Conservation (phyloP, 805 yeast genomes). For the Pichia ethanolica region DNA sequence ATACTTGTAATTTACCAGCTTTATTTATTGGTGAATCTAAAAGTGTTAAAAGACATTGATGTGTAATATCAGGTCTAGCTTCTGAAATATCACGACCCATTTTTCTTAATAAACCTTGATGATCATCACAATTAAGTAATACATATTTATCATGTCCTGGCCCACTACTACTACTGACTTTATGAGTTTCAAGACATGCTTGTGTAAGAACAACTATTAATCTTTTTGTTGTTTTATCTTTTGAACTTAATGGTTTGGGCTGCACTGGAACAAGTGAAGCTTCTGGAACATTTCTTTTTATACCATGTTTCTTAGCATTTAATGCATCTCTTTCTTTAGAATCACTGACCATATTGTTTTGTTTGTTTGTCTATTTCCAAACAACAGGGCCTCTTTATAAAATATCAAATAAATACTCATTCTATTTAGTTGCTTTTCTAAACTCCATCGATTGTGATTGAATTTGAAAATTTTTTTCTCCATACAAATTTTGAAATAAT, state of each 20-base stretch:
- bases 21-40: slow-evolving; percentile 97
- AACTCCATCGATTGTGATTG: too few relatives aligned
- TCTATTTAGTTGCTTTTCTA: too few relatives aligned
- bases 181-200: slow-evolving; percentile 93
- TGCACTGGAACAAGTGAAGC: slow-evolving; percentile 85
- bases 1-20: slow-evolving; percentile 94
- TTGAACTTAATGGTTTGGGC: slow-evolving; percentile 73
- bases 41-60: slow-evolving; percentile 89
- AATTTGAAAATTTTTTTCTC: too few relatives aligned
- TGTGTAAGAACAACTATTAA: slow-evolving; percentile 91
- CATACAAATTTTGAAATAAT: too few relatives aligned
- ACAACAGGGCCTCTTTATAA: too few relatives aligned
- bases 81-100: slow-evolving; percentile 97
- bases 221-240: slow-evolving; percentile 80
- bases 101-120: slow-evolving; percentile 88
- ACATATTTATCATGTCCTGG: slow-evolving; percentile 89
- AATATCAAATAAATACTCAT: too few relatives aligned
- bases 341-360: slow-evolving; percentile 35
- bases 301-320: slow-evolving; percentile 17
- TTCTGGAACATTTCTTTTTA: slow-evolving; percentile 24
- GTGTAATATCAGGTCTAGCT: slow-evolving; percentile 99
- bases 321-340: slow-evolving; percentile 39
- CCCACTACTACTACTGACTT: slow-evolving; percentile 64
- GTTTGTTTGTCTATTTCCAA: background rate
- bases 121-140: slow-evolving; percentile 93